Percentiles rank a stretch among this genome's conserved stretches.
Evolutionary conservation across 2,329 filamentous ascomycete genomes (phyloP).

Genomic region (Sphaceloma murrayae): DNA sequence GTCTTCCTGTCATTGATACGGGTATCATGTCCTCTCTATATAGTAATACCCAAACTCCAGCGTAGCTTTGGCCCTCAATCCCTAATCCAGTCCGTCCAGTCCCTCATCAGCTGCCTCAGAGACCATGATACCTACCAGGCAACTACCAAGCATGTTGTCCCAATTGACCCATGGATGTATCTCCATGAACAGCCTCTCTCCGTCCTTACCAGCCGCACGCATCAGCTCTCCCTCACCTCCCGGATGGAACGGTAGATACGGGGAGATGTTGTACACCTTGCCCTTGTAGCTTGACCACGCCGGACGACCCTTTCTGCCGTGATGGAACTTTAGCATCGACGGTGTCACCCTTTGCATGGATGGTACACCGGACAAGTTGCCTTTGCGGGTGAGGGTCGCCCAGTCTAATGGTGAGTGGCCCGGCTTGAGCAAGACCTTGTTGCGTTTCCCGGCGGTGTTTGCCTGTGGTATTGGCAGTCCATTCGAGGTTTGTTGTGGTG

Average conservation of each 20-base stretch:
- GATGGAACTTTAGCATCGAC: constrained; percentile 65
- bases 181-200: constrained; percentile 52
- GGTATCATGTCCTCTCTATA: too few relatives aligned
- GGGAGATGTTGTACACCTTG: constrained; percentile 87
- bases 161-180: constrained; percentile 60
- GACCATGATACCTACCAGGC: constrained; percentile 53
- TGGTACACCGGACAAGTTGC: constrained; percentile 39
- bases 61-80: not conserved
- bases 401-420: constrained; percentile 94
- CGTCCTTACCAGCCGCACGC: constrained; percentile 67
- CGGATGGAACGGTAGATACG: constrained; percentile 84
- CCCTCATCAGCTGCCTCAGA: constrained; percentile 41
- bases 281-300: constrained; percentile 87
- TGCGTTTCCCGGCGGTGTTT: constrained; percentile 35
- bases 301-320: constrained; percentile 72
- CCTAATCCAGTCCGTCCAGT: constrained; percentile 53
- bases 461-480: constrained; percentile 30
- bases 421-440: constrained; percentile 72
- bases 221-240: constrained; percentile 73
- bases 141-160: constrained; percentile 55
- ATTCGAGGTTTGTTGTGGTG: constrained; percentile 21
- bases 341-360: constrained; percentile 67
- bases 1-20: not conserved
- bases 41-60: not conserved
- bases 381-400: constrained; percentile 68